Conservation (phyloP, 2,329 filamentous ascomycete genomes). For the Hypoxylon sp. region DNA sequence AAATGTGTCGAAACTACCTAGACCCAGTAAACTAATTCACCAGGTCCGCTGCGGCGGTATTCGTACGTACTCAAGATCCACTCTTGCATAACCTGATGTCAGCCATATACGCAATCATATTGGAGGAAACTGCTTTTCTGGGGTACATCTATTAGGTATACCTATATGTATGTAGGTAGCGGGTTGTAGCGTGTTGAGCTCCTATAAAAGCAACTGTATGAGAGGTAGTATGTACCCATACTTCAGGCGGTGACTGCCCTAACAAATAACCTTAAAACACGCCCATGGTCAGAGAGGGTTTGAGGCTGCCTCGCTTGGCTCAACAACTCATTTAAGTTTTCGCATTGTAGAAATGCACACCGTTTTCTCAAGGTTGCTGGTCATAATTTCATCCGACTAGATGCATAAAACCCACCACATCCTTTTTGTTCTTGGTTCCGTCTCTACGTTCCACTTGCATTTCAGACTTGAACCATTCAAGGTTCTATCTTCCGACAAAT, state of each 20-base stretch:
- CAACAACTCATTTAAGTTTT: constrained; percentile 30
- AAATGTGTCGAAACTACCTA: constrained; percentile 2
- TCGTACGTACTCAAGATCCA: constrained; percentile 18
- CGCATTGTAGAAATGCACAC: constrained; percentile 37
- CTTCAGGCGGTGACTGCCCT: constrained; percentile 11
- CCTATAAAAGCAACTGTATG: constrained; percentile 5
- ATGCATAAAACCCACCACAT: constrained; percentile 19
- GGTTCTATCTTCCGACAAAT: constrained; percentile 25
- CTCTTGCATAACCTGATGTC: constrained; percentile 26
- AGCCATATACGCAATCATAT: constrained; percentile 15
- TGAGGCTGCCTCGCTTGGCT: constrained; percentile 34
- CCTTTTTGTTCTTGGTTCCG: constrained; percentile 9
- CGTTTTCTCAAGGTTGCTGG: constrained; percentile 16
- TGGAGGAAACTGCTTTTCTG: constrained; percentile 3
- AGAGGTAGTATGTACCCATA: background rate
- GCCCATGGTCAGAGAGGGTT: constrained; percentile 8
- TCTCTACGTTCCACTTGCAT: constrained; percentile 14
- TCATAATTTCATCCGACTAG: constrained; percentile 18
- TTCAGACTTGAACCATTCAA: constrained; percentile 14
- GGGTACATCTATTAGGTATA: background rate
- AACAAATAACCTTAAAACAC: background rate
- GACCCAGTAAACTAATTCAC: constrained; percentile 15
- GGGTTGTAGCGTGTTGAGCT: constrained; percentile 5
- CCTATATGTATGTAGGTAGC: background rate
- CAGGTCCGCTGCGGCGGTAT: constrained; percentile 21